A percentile compares a stretch with the other conserved stretches of the same genome.
Conservation (phyloP, 371 early-diverging fungal genomes). For the Nosema bombycis region DNA sequence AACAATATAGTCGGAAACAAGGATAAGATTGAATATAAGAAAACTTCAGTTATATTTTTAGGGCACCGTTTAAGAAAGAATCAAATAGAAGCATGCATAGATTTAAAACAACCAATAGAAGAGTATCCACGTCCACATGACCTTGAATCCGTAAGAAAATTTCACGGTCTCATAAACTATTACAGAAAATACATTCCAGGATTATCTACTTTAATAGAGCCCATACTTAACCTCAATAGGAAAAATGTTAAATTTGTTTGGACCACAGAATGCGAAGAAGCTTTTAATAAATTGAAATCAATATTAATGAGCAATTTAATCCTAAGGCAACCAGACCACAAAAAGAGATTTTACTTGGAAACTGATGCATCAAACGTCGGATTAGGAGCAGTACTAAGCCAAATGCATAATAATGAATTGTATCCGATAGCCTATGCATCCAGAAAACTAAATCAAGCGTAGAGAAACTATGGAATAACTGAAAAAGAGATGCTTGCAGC, state of each 20-base stretch:
- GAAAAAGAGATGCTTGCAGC: constrained; percentile 51
- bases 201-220: neutral
- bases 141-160: neutral
- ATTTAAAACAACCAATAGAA: neutral
- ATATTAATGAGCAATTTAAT: neutral
- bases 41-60: neutral
- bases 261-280: neutral
- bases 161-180: constrained; percentile 9
- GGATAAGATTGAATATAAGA: neutral
- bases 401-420: constrained; percentile 10
- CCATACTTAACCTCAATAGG: neutral
- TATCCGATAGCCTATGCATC: constrained; percentile 14
- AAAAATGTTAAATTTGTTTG: neutral
- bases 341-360: constrained; percentile 27
- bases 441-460: constrained; percentile 26
- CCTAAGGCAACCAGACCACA: constrained; percentile 37
- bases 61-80: neutral
- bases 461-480: constrained; percentile 41
- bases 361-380: constrained; percentile 52
- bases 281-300: neutral
- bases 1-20: neutral
- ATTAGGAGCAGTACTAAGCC: constrained; percentile 45
- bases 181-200: constrained; percentile 6
- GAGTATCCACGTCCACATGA: neutral
- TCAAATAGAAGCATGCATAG: neutral